These are phyloP conservation scores for Gremmenia infestans DNA, from an alignment of 2,329 filamentous ascomycete genomes.

Conservation along the genomic window DNA sequence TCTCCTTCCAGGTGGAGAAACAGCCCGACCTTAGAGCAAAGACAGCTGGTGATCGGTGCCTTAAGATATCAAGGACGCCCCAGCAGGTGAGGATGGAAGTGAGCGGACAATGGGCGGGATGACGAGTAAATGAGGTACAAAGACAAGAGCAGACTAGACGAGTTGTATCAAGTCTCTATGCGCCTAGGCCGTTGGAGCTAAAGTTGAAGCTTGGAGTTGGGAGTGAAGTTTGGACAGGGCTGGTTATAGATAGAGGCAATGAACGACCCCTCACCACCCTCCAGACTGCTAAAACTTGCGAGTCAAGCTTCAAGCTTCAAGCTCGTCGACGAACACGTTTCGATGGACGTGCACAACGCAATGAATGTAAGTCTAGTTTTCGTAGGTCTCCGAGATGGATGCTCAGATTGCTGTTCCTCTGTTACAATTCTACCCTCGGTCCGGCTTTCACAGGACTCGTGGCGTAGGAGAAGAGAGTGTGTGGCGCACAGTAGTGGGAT, in stretches of 20 bases:
- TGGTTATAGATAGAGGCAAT: conserved; percentile 3
- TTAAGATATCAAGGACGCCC: conserved; percentile 6
- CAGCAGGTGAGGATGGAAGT: background rate
- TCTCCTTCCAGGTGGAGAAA: conserved; percentile 13
- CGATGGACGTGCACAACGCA: conserved; percentile 9
- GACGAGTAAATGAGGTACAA: conserved; percentile 4
- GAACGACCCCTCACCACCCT: background rate
- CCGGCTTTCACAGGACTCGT: background rate
- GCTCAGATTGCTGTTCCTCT: background rate
- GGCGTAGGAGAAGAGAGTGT: background rate
- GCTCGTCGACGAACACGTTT: conserved; percentile 5
- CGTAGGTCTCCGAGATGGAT: background rate
- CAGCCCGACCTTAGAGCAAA: conserved; percentile 10
- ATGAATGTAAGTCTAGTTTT: conserved; percentile 3
- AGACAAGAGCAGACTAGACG: conserved; percentile 18
- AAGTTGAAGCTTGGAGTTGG: background rate
- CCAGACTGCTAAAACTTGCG: conserved; percentile 5
- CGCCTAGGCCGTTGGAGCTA: background rate
- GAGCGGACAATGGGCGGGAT: background rate
- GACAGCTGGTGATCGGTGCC: conserved; percentile 14
- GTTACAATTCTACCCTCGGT: background rate
- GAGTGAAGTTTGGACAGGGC: conserved; percentile 20
- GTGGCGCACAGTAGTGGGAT: background rate
- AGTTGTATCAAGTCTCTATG: background rate
- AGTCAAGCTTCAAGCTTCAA: conserved; percentile 11